Conservation (phyloP, 768 basidiomycete genomes). For the Ramaria rubella region DNA sequence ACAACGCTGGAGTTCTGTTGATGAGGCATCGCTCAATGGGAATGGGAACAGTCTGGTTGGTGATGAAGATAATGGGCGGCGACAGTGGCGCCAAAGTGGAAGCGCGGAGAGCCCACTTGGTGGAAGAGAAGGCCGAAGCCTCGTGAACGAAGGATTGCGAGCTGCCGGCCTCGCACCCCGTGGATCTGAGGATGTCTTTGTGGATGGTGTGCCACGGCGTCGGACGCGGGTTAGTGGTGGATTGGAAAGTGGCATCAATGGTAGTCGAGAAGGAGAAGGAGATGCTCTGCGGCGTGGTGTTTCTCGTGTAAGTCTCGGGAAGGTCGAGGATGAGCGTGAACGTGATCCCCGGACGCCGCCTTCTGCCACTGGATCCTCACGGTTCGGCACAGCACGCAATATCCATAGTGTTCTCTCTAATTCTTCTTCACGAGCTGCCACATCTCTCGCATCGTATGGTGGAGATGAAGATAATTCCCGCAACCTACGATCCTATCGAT, state of each 20-base stretch:
- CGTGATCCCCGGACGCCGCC: constrained; percentile 17
- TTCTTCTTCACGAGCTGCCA: constrained; percentile 18
- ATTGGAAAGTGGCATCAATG: constrained; percentile 8
- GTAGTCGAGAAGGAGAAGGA: neutral
- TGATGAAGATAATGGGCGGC: constrained; percentile 30
- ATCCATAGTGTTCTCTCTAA: constrained; percentile 14
- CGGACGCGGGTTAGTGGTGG: constrained; percentile 42
- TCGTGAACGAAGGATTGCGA: constrained; percentile 61
- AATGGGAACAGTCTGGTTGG: neutral
- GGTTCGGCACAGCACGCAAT: neutral
- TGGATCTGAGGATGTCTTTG: constrained; percentile 17
- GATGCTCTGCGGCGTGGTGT: neutral
- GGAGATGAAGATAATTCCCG: constrained; percentile 27
- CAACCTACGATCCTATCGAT: constrained; percentile 37
- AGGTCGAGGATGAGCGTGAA: neutral
- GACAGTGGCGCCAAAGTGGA: constrained; percentile 55
- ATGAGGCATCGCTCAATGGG: neutral
- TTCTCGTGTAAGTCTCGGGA: neutral
- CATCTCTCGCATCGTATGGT: constrained; percentile 30
- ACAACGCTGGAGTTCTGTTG: constrained; percentile 46
- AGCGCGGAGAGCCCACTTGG: constrained; percentile 61
- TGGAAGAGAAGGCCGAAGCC: constrained; percentile 35
- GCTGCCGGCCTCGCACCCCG: constrained; percentile 57
- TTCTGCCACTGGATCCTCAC: constrained; percentile 3
- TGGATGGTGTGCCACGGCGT: constrained; percentile 46